Evolutionary conservation across 2,329 filamentous ascomycete species (phyloP), one percentile per base, ranked within the genome.

Genomic region (Aspergillus terreus): DNA sequence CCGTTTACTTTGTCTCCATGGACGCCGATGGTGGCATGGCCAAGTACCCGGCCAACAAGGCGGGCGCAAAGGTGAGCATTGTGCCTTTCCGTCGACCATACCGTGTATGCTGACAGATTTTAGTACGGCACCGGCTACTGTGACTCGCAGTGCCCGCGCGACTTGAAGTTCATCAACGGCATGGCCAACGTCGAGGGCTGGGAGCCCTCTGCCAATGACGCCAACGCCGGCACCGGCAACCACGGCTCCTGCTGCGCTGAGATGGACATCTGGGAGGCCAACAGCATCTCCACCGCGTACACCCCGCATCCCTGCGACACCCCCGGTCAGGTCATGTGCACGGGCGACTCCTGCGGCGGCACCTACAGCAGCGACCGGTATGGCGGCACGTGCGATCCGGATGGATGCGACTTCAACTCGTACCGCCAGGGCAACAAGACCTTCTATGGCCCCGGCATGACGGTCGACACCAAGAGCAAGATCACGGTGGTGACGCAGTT

Each of bases 231-330:
- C 50, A 64, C 69, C 21, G 81, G 80, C 36, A 68, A 69, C 41
- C 71, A 78, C 46, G 84, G 85, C 54, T 76, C 83, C 36, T 87
- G 84, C 78, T 87, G 84, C 68, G 72, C 79, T 41, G 85, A 87
- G 70, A 84, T 88, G 79, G 84, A 87, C 60, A 77, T 85, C 68
- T 87, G 84, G 83, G 84, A 88, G 72, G 84, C 84, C 60, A 87
- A 88, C 77, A 78, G 74, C 58, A 79, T 85, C 63, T 80, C 83
- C 17, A 80, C 78, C 14, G 85, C 85, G 47, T 78, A 78, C 64
- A 88, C 85, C 5, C 83, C 85, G 15, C 85, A 88, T 68, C 78
- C 82, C 41, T 88, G 85, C 76, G 72, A 70, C 50, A 71, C 66
- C 52, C 67, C 73, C 42, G 77, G 75, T 46, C 77, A 81, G 59